Evolutionary conservation across 139 green algal species (phyloP), one percentile per base, ranked within the genome.

Genomic region (Volvox africanus): DNA sequence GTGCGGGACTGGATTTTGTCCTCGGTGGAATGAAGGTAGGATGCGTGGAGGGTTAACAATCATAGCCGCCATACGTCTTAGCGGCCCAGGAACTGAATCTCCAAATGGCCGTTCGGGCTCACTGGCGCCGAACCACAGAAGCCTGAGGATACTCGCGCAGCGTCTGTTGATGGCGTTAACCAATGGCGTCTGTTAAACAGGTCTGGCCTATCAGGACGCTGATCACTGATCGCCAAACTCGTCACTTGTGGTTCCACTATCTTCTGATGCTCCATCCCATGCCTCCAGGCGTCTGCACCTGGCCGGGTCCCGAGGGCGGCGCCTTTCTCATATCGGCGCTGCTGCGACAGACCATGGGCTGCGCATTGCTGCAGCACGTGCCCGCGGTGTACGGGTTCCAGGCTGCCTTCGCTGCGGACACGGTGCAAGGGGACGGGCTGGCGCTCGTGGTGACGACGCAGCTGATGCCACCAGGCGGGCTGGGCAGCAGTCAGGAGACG

Each of bases 311-410:
- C 55, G 92, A 95, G 36, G 95, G 95, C 32, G 90, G 93, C 28
- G 89, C 94, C 73, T 77, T 93, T 32, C 77, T 92, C 79, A 86
- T 97, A 85, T 93, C 91, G 12, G 90, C 91, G 1, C 92, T 97
- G 76, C 89, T 95, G 55, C 93, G 92, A n/a, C 81, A 87, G 76
- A 91, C 93, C 55, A 80, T 95, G 83, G 50, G 77, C 26, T 93
- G 91, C 62, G 76, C 78, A 30, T 83, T 84, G 87, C 68, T 95
- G 44, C 82, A 91, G 61, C 89, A 89, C 65, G 37, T 96, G 24
- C 91, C 94, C 11, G 89, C 92, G 12, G 32, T 86, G n/a, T 44
- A 33, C 35, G 88, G 62, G 26, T 91, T 89, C 79, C 78, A 92
- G 68, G 78, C 82, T 3, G 88, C 61, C 61, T 88, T 94, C 32